Percentiles rank a stretch among this genome's conserved stretches.
Evolutionary conservation across 495 filamentous ascomycete genomes (phyloP).

Genomic region (Cetradonia linearis): DNA sequence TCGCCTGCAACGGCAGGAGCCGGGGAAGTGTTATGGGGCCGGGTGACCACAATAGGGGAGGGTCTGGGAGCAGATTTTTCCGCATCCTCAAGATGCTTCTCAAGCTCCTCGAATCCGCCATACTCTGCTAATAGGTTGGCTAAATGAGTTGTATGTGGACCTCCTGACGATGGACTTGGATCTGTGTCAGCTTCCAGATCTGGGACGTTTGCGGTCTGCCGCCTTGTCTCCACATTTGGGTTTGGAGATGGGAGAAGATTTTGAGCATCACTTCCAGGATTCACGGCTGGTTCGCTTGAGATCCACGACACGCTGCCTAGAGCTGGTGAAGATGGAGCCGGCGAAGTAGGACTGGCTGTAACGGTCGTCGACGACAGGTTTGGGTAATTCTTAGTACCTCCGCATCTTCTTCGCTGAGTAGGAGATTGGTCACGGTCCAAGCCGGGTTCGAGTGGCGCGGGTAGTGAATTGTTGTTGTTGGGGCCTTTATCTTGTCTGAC

Average conservation of each 20-base stretch:
- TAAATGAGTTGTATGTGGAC: conserved; percentile 2
- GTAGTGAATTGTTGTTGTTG: neutral
- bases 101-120: conserved; percentile 18
- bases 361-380: neutral
- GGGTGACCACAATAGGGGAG: neutral
- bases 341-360: neutral
- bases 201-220: conserved; percentile 18
- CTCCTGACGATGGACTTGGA: neutral
- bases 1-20: neutral
- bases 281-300: neutral
- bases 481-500: neutral
- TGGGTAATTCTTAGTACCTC: neutral
- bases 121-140: conserved; percentile 15
- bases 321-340: conserved; percentile 1
- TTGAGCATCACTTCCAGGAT: conserved; percentile 2
- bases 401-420: conserved; percentile 2
- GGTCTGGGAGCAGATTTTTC: conserved; percentile 4
- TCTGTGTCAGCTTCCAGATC: conserved; percentile 11
- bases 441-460: conserved; percentile 1
- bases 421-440: conserved; percentile 11
- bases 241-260: conserved; percentile 44
- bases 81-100: conserved; percentile 15
- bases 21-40: neutral
- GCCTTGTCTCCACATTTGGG: conserved; percentile 45
- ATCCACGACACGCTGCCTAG: neutral